phyloP scores from a whole-genome alignment of 2,329 filamentous ascomycete species.

The Exophiala lecanii-corni region DNA sequence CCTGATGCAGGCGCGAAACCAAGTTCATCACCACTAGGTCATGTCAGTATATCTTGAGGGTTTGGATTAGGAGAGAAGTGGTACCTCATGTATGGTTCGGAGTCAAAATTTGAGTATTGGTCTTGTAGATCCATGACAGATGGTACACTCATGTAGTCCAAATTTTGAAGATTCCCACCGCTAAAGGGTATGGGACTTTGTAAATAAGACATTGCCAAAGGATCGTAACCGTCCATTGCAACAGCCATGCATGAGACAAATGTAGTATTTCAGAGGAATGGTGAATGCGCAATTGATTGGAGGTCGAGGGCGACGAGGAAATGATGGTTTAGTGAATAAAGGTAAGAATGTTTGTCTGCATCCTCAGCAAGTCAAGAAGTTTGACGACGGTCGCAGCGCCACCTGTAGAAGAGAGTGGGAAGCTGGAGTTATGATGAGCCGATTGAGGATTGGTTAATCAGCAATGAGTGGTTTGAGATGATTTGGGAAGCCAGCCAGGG shows the following conservation, averaged over 20 bases:
- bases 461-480: conserved; percentile 1
- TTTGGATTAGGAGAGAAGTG: too few relatives aligned
- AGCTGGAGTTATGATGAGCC: conserved; percentile 7
- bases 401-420: conserved; percentile 3
- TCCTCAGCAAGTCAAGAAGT: conserved; percentile 9
- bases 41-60: too few relatives aligned
- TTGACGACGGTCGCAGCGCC: conserved; percentile 7
- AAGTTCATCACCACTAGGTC: conserved; percentile 51
- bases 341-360: conserved; percentile 6
- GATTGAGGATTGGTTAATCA: conserved; percentile 6
- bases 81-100: conserved; percentile 58
- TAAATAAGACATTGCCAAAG: conserved; percentile 60
- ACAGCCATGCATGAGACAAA: conserved; percentile 15
- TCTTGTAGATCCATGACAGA: conserved; percentile 53
- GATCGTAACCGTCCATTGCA: conserved; percentile 55
- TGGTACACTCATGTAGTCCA: conserved; percentile 46
- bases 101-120: conserved; percentile 57
- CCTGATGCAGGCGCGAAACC: conserved; percentile 43
- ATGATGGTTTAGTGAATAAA: conserved; percentile 3
- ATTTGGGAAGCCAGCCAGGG: background rate
- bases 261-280: too few relatives aligned
- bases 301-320: conserved; percentile 1
- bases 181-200: conserved; percentile 51
- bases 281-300: too few relatives aligned
- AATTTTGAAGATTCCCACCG: conserved; percentile 44